phyloP scores from a whole-genome alignment of 345 rosid species.

The Lepidium sativum region DNA sequence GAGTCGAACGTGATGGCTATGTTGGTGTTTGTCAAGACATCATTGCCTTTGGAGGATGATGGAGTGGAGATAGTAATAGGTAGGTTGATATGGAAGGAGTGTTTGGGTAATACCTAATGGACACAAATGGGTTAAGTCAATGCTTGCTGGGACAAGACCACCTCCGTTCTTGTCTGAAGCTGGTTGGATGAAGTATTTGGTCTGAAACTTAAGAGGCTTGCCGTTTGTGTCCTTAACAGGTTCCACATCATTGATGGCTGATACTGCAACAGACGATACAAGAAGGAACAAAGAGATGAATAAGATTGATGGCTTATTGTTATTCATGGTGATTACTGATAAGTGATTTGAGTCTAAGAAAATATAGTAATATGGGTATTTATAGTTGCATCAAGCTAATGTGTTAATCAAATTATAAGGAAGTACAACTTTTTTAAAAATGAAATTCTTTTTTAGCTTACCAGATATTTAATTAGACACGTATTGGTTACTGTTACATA shows the following conservation, averaged over 20 bases:
- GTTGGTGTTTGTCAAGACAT: background rate
- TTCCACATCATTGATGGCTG: background rate
- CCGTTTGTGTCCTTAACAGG: conserved; percentile 12
- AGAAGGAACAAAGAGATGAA: conserved; percentile 19
- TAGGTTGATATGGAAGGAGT: background rate
- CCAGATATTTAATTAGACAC: background rate
- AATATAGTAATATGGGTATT: conserved; percentile 7
- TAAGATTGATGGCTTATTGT: background rate
- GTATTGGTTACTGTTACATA: background rate
- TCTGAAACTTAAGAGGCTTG: conserved; percentile 6
- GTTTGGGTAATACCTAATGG: conserved; percentile 12
- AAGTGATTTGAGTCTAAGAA: conserved; percentile 2
- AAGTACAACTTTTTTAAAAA: background rate
- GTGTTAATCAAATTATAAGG: background rate
- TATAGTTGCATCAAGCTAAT: conserved; percentile 6
- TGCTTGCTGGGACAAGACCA: conserved; percentile 13
- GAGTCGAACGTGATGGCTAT: conserved; percentile 9
- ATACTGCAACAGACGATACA: background rate
- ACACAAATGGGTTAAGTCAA: background rate
- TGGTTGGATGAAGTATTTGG: conserved; percentile 21
- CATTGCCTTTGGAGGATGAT: background rate
- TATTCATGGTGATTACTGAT: conserved; percentile 1
- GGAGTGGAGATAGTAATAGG: conserved; percentile 8
- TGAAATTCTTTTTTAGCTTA: background rate
- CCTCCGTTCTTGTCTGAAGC: background rate